A percentile compares a stretch with the other conserved stretches of the same genome.
These are phyloP conservation scores for Geotrichum fermentans DNA, from an alignment of 1,139 yeast species.

Conservation along the genomic window DNA sequence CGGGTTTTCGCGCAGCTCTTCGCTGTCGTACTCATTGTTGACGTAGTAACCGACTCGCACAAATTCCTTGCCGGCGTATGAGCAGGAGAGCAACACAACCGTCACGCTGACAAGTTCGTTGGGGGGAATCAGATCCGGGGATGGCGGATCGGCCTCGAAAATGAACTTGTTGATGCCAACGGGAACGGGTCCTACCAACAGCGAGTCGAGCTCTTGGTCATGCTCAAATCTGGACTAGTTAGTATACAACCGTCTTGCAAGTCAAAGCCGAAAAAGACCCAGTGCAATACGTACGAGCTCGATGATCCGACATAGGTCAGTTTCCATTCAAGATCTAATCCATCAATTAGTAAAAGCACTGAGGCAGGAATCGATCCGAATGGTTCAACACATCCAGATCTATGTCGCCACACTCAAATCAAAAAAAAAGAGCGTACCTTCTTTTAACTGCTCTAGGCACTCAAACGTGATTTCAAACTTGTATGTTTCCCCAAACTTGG, in stretches of 20 bases:
- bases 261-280: not conserved
- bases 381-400: too few species aligned
- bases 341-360: constrained; percentile 7
- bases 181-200: constrained; percentile 96
- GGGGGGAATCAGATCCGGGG: constrained; percentile 92
- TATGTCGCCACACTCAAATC: too few species aligned
- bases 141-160: constrained; percentile 93
- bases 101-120: constrained; percentile 93
- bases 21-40: constrained; percentile 90
- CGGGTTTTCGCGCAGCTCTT: constrained; percentile 88
- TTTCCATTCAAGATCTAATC: constrained; percentile 85
- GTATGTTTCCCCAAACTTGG: constrained; percentile 86
- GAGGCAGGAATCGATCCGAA: too few species aligned
- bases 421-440: constrained; percentile 35
- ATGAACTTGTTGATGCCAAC: constrained; percentile 92
- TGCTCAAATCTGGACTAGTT: constrained; percentile 55
- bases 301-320: constrained; percentile 95
- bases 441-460: constrained; percentile 86
- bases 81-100: constrained; percentile 84
- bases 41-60: constrained; percentile 97
- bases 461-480: constrained; percentile 97
- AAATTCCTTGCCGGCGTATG: constrained; percentile 89
- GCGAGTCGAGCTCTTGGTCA: constrained; percentile 93
- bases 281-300: constrained; percentile 46
- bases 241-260: constrained; percentile 13